A percentile compares a stretch with the other conserved stretches of the same genome.
phyloP scores from a whole-genome alignment of 768 basidiomycete species.

The Ramaria sp. region DNA sequence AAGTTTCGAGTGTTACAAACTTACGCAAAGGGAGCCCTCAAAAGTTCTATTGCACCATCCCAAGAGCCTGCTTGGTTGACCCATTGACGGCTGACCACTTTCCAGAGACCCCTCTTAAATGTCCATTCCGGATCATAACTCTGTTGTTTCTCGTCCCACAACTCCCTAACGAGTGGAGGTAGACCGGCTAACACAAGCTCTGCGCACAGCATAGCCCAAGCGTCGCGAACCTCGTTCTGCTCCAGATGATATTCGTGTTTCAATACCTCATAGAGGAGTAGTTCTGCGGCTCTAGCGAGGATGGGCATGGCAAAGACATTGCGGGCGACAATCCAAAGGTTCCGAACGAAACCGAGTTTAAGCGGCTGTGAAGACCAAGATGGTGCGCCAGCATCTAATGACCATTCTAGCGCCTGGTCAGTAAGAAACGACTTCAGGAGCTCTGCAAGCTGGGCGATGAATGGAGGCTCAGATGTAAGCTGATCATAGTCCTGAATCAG shows the following conservation, averaged over 20 bases:
- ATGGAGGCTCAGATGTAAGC: conserved; percentile 23
- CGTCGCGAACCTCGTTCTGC: conserved; percentile 33
- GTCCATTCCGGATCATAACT: background rate
- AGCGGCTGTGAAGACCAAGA: conserved; percentile 19
- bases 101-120: conserved; percentile 30
- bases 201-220: conserved; percentile 54
- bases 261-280: conserved; percentile 39
- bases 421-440: background rate
- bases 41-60: conserved; percentile 44
- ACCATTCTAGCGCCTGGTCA: background rate
- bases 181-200: conserved; percentile 36
- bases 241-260: conserved; percentile 34
- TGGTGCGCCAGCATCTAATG: conserved; percentile 3
- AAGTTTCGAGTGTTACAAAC: conserved; percentile 10
- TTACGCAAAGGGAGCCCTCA: conserved; percentile 55
- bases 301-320: conserved; percentile 30
- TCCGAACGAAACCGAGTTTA: conserved; percentile 46
- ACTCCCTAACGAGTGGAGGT: background rate
- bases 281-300: conserved; percentile 34
- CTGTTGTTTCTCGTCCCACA: background rate
- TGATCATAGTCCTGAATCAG: conserved; percentile 29
- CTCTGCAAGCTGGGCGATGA: conserved; percentile 9
- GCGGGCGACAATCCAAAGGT: conserved; percentile 45
- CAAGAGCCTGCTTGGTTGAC: conserved; percentile 33
- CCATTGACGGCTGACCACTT: conserved; percentile 47